These are phyloP conservation scores for Telopea speciosissima DNA, from an alignment of 177 flowering plant genomes.

Conservation along the genomic window DNA sequence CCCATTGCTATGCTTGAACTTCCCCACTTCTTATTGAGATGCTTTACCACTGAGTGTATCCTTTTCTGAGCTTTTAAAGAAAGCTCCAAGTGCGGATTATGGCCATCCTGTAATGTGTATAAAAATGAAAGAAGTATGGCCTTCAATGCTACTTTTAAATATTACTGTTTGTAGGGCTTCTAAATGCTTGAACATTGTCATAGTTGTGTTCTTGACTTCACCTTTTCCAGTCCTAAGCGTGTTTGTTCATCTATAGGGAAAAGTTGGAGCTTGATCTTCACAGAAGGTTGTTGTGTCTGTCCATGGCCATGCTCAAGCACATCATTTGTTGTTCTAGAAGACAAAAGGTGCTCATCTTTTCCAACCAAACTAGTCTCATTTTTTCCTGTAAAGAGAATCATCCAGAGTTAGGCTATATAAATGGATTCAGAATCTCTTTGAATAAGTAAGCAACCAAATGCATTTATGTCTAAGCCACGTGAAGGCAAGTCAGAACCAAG, in stretches of 20 bases:
- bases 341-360: slow-evolving; percentile 11
- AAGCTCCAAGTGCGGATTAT: slow-evolving; percentile 69
- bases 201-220: slow-evolving; percentile 11
- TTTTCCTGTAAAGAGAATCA: slow-evolving; percentile 12
- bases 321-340: slow-evolving; percentile 8
- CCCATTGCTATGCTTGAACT: slow-evolving; percentile 44
- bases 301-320: slow-evolving; percentile 17
- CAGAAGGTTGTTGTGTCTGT: slow-evolving; percentile 17
- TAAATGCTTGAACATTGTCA: background rate
- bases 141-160: background rate
- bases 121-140: background rate
- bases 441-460: background rate
- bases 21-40: slow-evolving; percentile 68
- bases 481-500: too few species aligned
- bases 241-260: slow-evolving; percentile 61
- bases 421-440: background rate
- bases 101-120: slow-evolving; percentile 48
- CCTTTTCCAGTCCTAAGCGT: slow-evolving; percentile 65
- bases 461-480: too few species aligned
- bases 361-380: slow-evolving; percentile 8
- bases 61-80: slow-evolving; percentile 55
- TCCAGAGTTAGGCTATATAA: background rate
- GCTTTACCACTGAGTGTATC: slow-evolving; percentile 71
- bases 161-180: background rate
- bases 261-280: slow-evolving; percentile 69